These are phyloP conservation scores for Cryptosporidium ryanae DNA, from an alignment of 169 alveolate genomes.

Conservation along the genomic window DNA sequence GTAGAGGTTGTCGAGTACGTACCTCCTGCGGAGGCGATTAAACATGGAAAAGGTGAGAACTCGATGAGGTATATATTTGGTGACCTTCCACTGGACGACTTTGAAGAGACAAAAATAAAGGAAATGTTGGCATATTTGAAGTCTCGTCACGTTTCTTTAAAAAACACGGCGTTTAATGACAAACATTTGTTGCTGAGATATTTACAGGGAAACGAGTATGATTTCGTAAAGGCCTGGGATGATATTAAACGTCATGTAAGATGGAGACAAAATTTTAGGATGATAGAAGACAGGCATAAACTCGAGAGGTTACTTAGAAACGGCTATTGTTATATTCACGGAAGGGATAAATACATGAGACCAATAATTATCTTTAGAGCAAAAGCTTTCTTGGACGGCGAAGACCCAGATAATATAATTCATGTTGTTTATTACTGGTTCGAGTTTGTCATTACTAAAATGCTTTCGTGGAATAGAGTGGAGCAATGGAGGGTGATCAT, in stretches of 20 bases:
- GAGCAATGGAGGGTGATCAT: constrained; percentile 83
- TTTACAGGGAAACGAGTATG: constrained; percentile 82
- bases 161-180: constrained; percentile 77
- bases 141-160: constrained; percentile 65
- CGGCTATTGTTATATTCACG: constrained; percentile 81
- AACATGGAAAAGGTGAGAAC: constrained; percentile 45
- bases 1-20: constrained; percentile 32
- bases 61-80: constrained; percentile 78
- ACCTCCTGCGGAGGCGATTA: constrained; percentile 72
- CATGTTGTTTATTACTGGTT: constrained; percentile 62
- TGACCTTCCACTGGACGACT: constrained; percentile 77
- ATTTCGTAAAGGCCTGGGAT: constrained; percentile 74
- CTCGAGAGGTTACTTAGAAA: constrained; percentile 75
- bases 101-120: constrained; percentile 75
- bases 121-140: constrained; percentile 76
- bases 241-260: constrained; percentile 80
- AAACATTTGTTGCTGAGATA: constrained; percentile 77
- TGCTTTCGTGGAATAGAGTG: constrained; percentile 81
- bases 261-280: constrained; percentile 76
- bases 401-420: constrained; percentile 52
- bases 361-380: constrained; percentile 81
- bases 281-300: constrained; percentile 72
- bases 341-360: constrained; percentile 79
- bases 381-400: constrained; percentile 42
- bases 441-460: constrained; percentile 76